Evolutionary conservation across 2,329 filamentous ascomycete genomes (phyloP), one percentile per base, ranked within the genome.

Genomic region (Trichoderma hamatum): DNA sequence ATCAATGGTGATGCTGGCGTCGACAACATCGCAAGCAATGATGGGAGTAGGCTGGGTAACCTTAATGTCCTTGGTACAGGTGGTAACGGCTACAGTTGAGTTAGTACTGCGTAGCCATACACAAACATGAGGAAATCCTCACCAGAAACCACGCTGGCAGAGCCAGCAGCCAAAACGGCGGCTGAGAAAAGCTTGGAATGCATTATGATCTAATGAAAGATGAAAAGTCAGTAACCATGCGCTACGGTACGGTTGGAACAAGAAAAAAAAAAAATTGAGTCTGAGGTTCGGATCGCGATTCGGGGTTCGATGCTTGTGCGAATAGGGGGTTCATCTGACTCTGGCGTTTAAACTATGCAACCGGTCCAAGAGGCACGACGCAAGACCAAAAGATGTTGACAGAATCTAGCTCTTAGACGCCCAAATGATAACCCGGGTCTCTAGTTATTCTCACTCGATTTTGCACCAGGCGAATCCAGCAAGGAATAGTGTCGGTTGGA

Each of bases 21-120:
- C 82, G 77, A 92, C 85, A 68, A 87, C 91, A n/a, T 81, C 78
- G 86, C 94, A 97, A 72, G 85, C 79, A 70, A 95, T 82, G 60
- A 78, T 78, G 21, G 84, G 84, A 69, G 87, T 89, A 77, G 92
- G 86, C 74, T 88, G 86, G 67, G 83, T 86, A 80, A 86, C 89
- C 79, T 85, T 85, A 82, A 93, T 84, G 73, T 87, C 89, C 71
- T 82, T 80, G 21, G 82, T 82, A 63, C 79, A 80, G 55, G 75
- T 76, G 43, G 75, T 74, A 60, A 28, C 64, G 51, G 64, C 64
- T 67, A 24, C 11, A 3, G 26, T 49, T 30, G 21, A 34, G 28
- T 67, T 58, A 67, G 54, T 39, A 67, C 10, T 46, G 24, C 46
- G 36, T 11, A 21, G 10, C 46, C 6, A 36, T 9, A 36, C 21